phyloP scores from a whole-genome alignment of 306 rosid genomes.

The Malus domestica region DNA sequence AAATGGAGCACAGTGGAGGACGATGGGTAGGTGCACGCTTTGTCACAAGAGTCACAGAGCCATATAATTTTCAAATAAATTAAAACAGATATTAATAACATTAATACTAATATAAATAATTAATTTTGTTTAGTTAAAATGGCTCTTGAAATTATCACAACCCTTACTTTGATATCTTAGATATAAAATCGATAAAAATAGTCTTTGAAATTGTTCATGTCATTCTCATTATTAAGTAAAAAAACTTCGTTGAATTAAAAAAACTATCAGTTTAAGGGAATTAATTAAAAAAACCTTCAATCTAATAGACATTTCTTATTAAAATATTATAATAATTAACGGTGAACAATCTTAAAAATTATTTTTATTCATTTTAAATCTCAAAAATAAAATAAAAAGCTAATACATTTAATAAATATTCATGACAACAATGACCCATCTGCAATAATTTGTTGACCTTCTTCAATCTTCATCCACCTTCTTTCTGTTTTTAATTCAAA shows the following conservation, averaged over 20 bases:
- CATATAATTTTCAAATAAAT: background rate
- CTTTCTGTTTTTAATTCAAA: background rate
- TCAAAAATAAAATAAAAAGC: fast-evolving
- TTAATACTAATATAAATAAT: background rate
- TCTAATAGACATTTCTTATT: too few relatives aligned
- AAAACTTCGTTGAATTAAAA: too few relatives aligned
- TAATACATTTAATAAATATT: background rate
- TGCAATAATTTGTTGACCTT: conserved; percentile 2
- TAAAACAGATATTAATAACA: background rate
- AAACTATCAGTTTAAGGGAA: too few relatives aligned
- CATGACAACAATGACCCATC: background rate
- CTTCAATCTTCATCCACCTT: background rate
- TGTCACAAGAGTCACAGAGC: background rate
- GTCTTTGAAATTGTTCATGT: fast-evolving
- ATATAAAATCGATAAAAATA: too few relatives aligned
- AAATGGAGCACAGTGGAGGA: background rate
- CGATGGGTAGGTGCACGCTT: background rate
- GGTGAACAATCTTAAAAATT: too few relatives aligned
- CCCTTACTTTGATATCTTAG: too few relatives aligned
- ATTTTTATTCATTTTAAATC: too few relatives aligned
- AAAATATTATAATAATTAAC: fast-evolving
- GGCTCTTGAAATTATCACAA: too few relatives aligned
- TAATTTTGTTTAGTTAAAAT: too few relatives aligned
- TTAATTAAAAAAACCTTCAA: too few relatives aligned
- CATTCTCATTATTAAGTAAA: too few relatives aligned